phyloP scores from a whole-genome alignment of 768 basidiomycete genomes.

The Pleurotus djamor region DNA sequence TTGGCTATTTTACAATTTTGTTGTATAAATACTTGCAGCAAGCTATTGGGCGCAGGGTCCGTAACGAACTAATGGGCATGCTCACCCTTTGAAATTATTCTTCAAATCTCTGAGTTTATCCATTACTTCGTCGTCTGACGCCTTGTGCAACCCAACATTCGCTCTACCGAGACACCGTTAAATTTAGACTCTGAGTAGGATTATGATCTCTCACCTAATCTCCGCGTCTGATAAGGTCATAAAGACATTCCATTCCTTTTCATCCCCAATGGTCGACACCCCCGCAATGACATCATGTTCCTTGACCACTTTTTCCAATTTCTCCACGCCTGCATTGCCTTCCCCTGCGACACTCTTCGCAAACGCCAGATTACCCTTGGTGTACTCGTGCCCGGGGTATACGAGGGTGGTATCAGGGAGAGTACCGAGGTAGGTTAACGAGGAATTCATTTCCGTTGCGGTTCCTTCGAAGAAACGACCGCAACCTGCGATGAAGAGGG shows the following conservation, averaged over 20 bases:
- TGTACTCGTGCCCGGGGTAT: constrained; percentile 94
- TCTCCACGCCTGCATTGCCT: constrained; percentile 42
- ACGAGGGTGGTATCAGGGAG: constrained; percentile 81
- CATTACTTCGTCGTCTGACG: constrained; percentile 63
- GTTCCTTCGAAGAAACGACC: constrained; percentile 95
- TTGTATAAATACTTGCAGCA: neutral
- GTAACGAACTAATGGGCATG: neutral
- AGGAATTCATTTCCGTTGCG: constrained; percentile 75
- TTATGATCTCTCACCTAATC: constrained; percentile 51
- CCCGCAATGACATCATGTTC: constrained; percentile 71
- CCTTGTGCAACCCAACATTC: constrained; percentile 34
- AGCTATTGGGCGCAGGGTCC: neutral
- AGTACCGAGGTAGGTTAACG: constrained; percentile 65
- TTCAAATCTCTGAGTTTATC: constrained; percentile 76
- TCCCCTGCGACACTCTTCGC: constrained; percentile 57
- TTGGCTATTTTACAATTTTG: neutral
- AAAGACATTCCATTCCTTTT: constrained; percentile 95
- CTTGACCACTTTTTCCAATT: constrained; percentile 56
- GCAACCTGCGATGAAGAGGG: constrained; percentile 85
- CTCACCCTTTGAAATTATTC: constrained; percentile 76
- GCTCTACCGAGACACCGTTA: constrained; percentile 40
- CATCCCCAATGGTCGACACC: constrained; percentile 86
- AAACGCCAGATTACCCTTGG: constrained; percentile 70
- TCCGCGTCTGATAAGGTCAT: constrained; percentile 72
- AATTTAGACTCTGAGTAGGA: neutral